These are phyloP conservation scores for Irpex rosettiformis DNA, from an alignment of 1,284 basidiomycete genomes.

Conservation along the genomic window DNA sequence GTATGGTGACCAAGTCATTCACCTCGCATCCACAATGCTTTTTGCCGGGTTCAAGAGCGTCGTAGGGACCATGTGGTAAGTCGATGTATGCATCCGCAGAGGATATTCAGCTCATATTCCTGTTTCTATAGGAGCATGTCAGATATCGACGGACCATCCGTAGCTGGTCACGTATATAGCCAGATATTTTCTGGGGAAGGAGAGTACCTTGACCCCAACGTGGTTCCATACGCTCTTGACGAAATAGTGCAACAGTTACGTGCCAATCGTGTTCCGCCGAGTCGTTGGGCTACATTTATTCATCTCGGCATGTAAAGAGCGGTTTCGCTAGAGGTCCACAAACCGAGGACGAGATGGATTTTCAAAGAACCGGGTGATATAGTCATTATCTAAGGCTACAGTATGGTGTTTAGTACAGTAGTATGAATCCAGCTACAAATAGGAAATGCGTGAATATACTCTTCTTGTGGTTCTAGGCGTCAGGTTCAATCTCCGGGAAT, in stretches of 20 bases:
- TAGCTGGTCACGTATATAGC: neutral
- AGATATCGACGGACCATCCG: neutral
- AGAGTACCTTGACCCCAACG: neutral
- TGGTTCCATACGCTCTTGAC: neutral
- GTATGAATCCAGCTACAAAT: too few species aligned
- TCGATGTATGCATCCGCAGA: neutral
- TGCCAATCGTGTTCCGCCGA: neutral
- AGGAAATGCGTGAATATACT: too few species aligned
- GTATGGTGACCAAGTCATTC: conserved; percentile 8
- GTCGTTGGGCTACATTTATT: neutral
- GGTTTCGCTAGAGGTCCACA: too few species aligned
- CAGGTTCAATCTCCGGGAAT: conserved; percentile 6
- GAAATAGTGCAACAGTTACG: neutral
- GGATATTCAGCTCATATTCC: neutral
- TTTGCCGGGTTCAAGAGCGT: conserved; percentile 12
- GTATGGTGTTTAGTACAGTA: too few species aligned
- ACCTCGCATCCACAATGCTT: conserved; percentile 11
- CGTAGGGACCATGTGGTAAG: conserved; percentile 9
- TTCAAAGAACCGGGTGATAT: too few species aligned
- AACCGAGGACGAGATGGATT: too few species aligned
- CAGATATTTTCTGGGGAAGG: neutral
- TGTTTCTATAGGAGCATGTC: neutral
- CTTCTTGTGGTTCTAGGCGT: too few species aligned
- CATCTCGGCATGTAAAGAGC: conserved; percentile 1
- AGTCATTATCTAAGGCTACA: neutral